phyloP scores from a whole-genome alignment of 2,329 filamentous ascomycete species.

The Fusarium oligoseptatum region DNA sequence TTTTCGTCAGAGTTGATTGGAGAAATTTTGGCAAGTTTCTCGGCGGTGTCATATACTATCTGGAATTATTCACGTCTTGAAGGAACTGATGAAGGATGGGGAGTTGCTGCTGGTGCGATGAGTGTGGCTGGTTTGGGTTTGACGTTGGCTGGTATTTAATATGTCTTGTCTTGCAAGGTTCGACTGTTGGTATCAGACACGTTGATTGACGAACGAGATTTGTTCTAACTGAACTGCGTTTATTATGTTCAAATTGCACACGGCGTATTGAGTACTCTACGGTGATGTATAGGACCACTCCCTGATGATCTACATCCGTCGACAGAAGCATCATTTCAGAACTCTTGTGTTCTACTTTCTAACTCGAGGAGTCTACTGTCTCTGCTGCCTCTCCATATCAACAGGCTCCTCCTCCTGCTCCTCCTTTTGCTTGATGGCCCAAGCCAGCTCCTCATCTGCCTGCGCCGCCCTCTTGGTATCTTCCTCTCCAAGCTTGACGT shows the following conservation, averaged over 20 bases:
- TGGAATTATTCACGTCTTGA: slow-evolving; percentile 14
- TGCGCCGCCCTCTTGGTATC: slow-evolving; percentile 26
- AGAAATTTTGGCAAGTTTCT: slow-evolving; percentile 16
- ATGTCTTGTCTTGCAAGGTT: not conserved
- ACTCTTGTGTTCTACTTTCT: too few relatives aligned
- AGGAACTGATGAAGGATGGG: slow-evolving; percentile 10
- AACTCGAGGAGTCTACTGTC: not conserved
- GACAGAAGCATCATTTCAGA: too few relatives aligned
- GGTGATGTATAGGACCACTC: too few relatives aligned
- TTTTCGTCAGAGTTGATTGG: not conserved
- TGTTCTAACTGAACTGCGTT: too few relatives aligned
- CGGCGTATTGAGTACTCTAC: too few relatives aligned
- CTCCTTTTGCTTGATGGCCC: slow-evolving; percentile 34
- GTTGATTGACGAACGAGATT: not conserved
- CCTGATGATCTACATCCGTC: too few relatives aligned
- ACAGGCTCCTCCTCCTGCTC: not conserved
- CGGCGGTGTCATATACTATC: slow-evolving; percentile 8
- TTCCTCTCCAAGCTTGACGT: slow-evolving; percentile 29
- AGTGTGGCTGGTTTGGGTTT: not conserved
- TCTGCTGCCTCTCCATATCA: slow-evolving; percentile 16
- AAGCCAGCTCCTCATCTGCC: slow-evolving; percentile 34
- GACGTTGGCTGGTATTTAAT: slow-evolving; percentile 2
- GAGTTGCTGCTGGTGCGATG: not conserved
- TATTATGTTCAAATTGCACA: too few relatives aligned
- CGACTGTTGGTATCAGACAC: not conserved